Evolutionary conservation across 495 filamentous ascomycete genomes (phyloP), one percentile per base, ranked within the genome.

Genomic region (Neurospora sp.): DNA sequence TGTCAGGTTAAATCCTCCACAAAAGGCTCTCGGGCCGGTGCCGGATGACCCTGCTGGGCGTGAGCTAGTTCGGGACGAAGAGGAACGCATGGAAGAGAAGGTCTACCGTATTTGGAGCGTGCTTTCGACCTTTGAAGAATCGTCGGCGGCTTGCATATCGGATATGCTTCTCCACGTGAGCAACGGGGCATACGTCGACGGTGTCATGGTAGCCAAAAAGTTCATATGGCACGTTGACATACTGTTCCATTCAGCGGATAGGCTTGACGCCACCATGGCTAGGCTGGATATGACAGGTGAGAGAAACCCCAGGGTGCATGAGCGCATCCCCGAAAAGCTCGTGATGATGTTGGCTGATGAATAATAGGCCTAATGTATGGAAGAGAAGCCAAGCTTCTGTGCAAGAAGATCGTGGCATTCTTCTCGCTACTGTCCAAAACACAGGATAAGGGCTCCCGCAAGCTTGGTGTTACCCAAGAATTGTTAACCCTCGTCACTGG

Each of bases 101-200:
- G 96, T 99, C 14, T 97, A 96, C 80, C 91, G 90, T 77, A 99
- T 99, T 71, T 99, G 96, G 96, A 97, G 94, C 79, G 96, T 97
- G 20, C 86, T 99, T 1, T 98, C 96, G 7, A 92, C 93, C 16
- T 99, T 98, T 76, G 96, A 99, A 80, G 96, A 99, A 80, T 96
- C 94, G 1, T 97, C 94, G 9, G 96, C 96, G 14, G 94, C 94
- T 20, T 98, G 96, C 83, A 99, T 99, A 73, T 98, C 96, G 6
- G 96, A 99, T 78, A 99, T 99, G 96, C 91, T 99, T 38, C 87
- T 99, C 65, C 94, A 99, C 81, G 96, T 99, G 61, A 98, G 96
- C 85, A 99, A 99, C 80, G 96, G 96, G 8, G 93, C 92, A 14
- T 98, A 97, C 82, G 85, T 97, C 70, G 94, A 98, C 80, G 96